Percentiles rank a stretch among this genome's conserved stretches.
Conservation (phyloP, 441 rosid species). For the Codiaeum variegatum region DNA sequence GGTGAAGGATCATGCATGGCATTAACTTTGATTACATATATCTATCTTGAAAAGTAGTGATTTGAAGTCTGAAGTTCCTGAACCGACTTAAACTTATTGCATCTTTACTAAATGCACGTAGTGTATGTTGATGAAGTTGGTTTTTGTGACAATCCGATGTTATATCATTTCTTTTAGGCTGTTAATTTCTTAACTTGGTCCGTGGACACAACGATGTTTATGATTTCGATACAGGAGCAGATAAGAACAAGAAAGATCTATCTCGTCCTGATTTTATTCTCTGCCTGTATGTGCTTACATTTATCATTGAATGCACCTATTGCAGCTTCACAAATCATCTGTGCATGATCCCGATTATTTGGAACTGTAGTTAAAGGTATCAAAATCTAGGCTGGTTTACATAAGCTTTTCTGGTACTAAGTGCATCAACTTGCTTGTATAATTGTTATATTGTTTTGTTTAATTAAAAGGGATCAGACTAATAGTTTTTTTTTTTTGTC, state of each 20-base stretch:
- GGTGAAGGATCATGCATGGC: neutral
- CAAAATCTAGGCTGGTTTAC: neutral
- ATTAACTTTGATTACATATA: neutral
- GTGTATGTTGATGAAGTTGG: neutral
- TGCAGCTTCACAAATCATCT: too few relatives aligned
- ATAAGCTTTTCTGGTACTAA: neutral
- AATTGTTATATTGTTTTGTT: neutral
- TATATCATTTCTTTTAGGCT: constrained; percentile 1
- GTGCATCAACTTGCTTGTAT: neutral
- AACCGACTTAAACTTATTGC: neutral
- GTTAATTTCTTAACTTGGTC: constrained; percentile 23
- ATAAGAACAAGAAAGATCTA: constrained; percentile 81
- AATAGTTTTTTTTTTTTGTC: neutral
- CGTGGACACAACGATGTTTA: constrained; percentile 80
- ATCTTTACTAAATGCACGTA: neutral
- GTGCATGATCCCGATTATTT: too few relatives aligned
- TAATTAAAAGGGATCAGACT: neutral
- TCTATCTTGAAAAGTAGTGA: neutral
- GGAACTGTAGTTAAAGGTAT: too few relatives aligned
- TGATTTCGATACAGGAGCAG: constrained; percentile 94
- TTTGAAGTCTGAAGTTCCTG: neutral
- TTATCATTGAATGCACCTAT: too few relatives aligned
- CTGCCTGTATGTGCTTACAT: too few relatives aligned
- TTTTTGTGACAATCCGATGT: neutral
- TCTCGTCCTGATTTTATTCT: too few relatives aligned